Conservation (phyloP, 768 basidiomycete species). For the Rubroboletus satanas region DNA sequence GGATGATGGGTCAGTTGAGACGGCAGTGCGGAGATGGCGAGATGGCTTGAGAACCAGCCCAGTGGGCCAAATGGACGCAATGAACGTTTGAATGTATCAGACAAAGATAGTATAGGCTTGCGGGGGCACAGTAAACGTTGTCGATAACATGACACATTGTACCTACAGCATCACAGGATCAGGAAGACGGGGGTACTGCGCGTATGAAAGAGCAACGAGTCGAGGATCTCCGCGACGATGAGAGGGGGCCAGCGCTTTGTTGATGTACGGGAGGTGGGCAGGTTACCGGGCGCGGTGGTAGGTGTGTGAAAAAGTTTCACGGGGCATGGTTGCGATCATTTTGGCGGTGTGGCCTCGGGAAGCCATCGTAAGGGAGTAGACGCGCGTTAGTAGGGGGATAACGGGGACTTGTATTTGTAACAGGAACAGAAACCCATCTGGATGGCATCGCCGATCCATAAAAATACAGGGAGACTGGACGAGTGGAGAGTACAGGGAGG, state of each 20-base stretch:
- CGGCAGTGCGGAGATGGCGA: constrained; percentile 26
- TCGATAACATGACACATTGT: neutral
- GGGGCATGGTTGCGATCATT: constrained; percentile 14
- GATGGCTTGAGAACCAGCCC: constrained; percentile 17
- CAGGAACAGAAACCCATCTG: constrained; percentile 4
- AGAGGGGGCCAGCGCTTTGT: neutral
- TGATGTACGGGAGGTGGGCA: neutral
- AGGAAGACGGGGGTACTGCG: neutral
- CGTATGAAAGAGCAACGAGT: neutral
- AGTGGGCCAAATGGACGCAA: neutral
- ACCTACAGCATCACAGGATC: constrained; percentile 19
- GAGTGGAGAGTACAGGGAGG: neutral
- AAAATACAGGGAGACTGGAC: neutral
- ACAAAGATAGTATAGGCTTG: neutral
- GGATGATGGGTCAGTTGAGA: constrained; percentile 6
- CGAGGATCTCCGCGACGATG: constrained; percentile 7
- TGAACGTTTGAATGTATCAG: constrained; percentile 14
- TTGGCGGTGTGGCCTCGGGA: constrained; percentile 11
- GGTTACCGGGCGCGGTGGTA: too few relatives aligned
- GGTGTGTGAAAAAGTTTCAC: too few relatives aligned
- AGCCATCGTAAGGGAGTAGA: neutral
- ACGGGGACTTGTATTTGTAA: constrained; percentile 4
- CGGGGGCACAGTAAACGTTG: constrained; percentile 17
- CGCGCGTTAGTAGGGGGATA: neutral
- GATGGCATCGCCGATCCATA: constrained; percentile 10